Conservation (phyloP, 2,329 filamentous ascomycete species). For the Aureobasidium leucospermi region DNA sequence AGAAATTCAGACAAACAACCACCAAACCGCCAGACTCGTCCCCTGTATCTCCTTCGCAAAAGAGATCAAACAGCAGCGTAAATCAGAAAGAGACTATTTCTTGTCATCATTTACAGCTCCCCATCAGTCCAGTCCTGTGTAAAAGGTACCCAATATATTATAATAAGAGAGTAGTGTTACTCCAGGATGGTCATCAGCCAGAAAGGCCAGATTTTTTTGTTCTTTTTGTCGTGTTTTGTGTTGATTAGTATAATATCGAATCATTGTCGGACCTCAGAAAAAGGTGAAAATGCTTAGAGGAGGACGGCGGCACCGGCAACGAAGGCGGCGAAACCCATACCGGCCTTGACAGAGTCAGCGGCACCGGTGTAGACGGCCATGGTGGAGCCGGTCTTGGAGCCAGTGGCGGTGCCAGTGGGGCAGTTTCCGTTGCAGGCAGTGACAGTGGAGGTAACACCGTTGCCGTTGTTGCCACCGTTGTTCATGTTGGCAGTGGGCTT, state of each 20-base stretch:
- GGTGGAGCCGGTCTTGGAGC: neutral
- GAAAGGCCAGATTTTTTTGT: slow-evolving; percentile 3
- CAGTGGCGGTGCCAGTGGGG: neutral
- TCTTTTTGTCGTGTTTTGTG: neutral
- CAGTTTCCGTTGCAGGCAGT: slow-evolving; percentile 12
- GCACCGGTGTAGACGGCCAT: slow-evolving; percentile 14
- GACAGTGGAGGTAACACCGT: neutral
- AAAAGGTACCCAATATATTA: neutral
- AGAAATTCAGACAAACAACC: slow-evolving; percentile 4
- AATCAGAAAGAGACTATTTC: slow-evolving; percentile 12
- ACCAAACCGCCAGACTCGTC: slow-evolving; percentile 2
- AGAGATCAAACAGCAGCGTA: slow-evolving; percentile 12
- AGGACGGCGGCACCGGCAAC: slow-evolving; percentile 10
- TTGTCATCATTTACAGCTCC: slow-evolving; percentile 10
- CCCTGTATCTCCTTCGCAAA: neutral
- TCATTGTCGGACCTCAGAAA: neutral
- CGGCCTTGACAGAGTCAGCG: slow-evolving; percentile 11
- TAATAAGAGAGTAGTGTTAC: neutral
- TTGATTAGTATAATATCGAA: slow-evolving; percentile 2
- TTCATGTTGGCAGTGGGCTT: slow-evolving; percentile 1
- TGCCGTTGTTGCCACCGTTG: slow-evolving; percentile 1
- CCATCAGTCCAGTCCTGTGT: slow-evolving; percentile 9
- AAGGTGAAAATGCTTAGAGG: slow-evolving; percentile 9
- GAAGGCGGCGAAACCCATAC: slow-evolving; percentile 9
- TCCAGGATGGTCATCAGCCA: slow-evolving; percentile 7